Conservation (phyloP, 306 rosid genomes). For the Vigna trinervia region DNA sequence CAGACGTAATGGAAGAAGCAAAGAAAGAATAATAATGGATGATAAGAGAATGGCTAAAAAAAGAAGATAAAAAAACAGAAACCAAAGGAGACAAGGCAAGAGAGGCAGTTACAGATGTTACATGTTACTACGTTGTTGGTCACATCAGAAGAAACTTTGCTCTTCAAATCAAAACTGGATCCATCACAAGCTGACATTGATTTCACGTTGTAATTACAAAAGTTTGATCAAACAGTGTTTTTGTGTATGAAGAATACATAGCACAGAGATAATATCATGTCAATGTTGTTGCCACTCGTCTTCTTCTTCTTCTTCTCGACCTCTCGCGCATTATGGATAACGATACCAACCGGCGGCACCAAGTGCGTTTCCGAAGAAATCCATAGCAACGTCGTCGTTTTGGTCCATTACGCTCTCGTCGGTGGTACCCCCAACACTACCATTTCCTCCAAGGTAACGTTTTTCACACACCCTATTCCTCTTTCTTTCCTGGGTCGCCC, state of each 20-base stretch:
- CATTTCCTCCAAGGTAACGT: constrained; percentile 71
- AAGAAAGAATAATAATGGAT: background rate
- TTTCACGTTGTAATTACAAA: background rate
- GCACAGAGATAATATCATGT: constrained; percentile 10
- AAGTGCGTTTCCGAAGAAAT: constrained; percentile 95
- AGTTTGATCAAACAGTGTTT: no score
- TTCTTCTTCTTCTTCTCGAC: constrained; percentile 40
- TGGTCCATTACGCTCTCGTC: constrained; percentile 71
- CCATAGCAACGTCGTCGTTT: constrained; percentile 84
- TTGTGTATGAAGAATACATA: background rate
- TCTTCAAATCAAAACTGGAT: background rate
- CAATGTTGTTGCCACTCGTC: constrained; percentile 9
- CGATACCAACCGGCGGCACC: constrained; percentile 60
- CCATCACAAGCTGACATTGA: background rate
- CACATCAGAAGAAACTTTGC: background rate
- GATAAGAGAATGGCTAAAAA: background rate
- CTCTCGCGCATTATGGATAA: constrained; percentile 58
- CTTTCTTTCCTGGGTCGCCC: background rate
- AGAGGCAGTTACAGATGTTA: background rate
- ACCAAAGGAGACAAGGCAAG: background rate
- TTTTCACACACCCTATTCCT: constrained; percentile 7
- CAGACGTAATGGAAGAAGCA: background rate
- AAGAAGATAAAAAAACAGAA: background rate
- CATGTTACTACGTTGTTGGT: background rate
- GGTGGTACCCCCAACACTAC: constrained; percentile 51